Evolutionary conservation across 2,329 filamentous ascomycete genomes (phyloP).

Genomic region (Magnaporthiopsis incrustans): DNA sequence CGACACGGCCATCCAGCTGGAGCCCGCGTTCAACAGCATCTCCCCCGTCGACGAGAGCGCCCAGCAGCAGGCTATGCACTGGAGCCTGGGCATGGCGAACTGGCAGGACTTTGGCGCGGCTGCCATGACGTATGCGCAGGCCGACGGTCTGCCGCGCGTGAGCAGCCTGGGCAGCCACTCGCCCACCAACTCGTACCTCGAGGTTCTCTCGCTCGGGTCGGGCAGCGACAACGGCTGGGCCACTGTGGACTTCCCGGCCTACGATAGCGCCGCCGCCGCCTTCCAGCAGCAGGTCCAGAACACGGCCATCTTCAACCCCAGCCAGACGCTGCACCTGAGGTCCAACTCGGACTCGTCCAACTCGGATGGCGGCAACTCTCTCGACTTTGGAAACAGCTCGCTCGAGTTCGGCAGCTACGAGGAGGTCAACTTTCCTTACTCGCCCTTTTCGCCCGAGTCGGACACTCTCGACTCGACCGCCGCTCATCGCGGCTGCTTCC

Average conservation of each 20-base stretch:
- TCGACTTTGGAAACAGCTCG: background rate
- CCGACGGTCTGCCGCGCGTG: constrained; percentile 34
- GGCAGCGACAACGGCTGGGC: constrained; percentile 86
- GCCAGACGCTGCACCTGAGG: constrained; percentile 80
- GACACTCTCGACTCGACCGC: constrained; percentile 58
- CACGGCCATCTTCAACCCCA: constrained; percentile 79
- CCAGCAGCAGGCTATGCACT: constrained; percentile 51
- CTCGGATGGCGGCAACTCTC: constrained; percentile 57
- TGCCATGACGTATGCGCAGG: constrained; percentile 38
- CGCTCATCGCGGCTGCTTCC: constrained; percentile 54
- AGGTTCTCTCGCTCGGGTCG: constrained; percentile 73
- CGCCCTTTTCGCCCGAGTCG: constrained; percentile 75
- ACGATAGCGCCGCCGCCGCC: constrained; percentile 57
- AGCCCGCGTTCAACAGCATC: constrained; percentile 53
- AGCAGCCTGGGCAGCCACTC: constrained; percentile 52
- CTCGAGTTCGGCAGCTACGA: constrained; percentile 72
- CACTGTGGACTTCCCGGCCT: constrained; percentile 67
- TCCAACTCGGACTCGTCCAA: constrained; percentile 80
- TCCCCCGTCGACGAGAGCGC: constrained; percentile 44
- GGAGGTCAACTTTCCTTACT: constrained; percentile 66
- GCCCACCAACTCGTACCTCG: constrained; percentile 71
- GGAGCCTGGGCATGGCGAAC: constrained; percentile 58
- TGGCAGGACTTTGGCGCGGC: constrained; percentile 70
- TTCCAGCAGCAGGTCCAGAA: constrained; percentile 40
- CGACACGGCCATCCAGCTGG: constrained; percentile 52